Conservation (phyloP, 202 grass and related monocot genomes). For the Dendrocalamus latiflorus region DNA sequence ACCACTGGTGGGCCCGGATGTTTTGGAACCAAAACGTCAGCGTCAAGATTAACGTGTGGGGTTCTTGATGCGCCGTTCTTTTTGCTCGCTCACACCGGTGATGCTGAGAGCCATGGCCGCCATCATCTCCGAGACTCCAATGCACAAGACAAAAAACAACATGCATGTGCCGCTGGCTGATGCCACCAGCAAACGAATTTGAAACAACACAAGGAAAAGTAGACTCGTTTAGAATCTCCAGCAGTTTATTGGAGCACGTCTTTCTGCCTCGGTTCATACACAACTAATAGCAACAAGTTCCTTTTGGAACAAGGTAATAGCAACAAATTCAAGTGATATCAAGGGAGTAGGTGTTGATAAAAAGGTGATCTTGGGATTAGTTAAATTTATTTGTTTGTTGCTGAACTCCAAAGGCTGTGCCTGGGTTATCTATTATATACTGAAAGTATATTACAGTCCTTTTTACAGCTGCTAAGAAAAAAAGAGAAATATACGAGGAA, state of each 20-base stretch:
- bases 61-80: not conserved
- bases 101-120: constrained; percentile 20
- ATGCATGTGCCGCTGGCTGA: not conserved
- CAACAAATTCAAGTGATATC: not conserved
- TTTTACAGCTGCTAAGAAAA: too few relatives aligned
- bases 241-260: not conserved
- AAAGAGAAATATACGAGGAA: too few relatives aligned
- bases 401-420: not conserved
- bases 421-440: not conserved
- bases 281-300: not conserved
- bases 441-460: too few relatives aligned
- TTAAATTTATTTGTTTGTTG: not conserved
- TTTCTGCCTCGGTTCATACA: too few relatives aligned
- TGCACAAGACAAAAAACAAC: not conserved
- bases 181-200: not conserved
- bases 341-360: not conserved
- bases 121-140: not conserved
- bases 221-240: not conserved
- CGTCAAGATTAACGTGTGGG: constrained; percentile 25
- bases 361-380: not conserved
- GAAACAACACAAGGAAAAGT: not conserved
- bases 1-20: not conserved
- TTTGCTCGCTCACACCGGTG: constrained; percentile 2
- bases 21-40: not conserved
- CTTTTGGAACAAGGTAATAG: not conserved